phyloP scores from a whole-genome alignment of 2,329 filamentous ascomycete species.

The Zymoseptoria tritici region DNA sequence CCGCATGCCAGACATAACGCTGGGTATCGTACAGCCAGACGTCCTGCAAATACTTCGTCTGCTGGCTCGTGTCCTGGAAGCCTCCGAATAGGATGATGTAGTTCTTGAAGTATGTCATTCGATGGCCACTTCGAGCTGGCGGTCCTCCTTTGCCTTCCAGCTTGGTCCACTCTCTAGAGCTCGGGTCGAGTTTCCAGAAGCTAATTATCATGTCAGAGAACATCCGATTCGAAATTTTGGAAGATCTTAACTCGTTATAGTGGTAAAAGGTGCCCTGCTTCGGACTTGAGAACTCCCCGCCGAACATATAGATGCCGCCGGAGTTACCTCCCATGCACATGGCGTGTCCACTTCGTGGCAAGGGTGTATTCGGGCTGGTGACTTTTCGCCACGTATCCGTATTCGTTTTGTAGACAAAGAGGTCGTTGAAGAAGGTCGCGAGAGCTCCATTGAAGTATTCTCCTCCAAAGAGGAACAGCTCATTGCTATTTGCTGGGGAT shows the following conservation, averaged over 20 bases:
- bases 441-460: conserved; percentile 92
- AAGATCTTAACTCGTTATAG: conserved; percentile 66
- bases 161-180: conserved; percentile 79
- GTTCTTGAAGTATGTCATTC: conserved; percentile 93
- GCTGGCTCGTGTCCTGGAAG: conserved; percentile 92
- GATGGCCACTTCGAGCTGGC: conserved; percentile 70
- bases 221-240: too few relatives aligned
- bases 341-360: conserved; percentile 87
- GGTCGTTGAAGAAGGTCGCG: conserved; percentile 63
- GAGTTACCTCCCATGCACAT: conserved; percentile 87
- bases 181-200: conserved; percentile 88
- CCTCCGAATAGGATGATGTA: conserved; percentile 94
- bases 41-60: conserved; percentile 88
- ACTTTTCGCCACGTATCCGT: conserved; percentile 85
- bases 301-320: conserved; percentile 82
- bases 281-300: conserved; percentile 91
- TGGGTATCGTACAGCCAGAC: conserved; percentile 93
- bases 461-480: conserved; percentile 85
- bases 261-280: conserved; percentile 99
- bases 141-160: conserved; percentile 73
- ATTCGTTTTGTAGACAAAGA: conserved; percentile 66
- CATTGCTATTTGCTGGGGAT: conserved; percentile 77
- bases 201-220: too few relatives aligned
- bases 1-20: conserved; percentile 76
- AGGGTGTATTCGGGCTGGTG: conserved; percentile 81